phyloP scores from a whole-genome alignment of 176 grass and related monocot genomes.

The Themeda triandra region DNA sequence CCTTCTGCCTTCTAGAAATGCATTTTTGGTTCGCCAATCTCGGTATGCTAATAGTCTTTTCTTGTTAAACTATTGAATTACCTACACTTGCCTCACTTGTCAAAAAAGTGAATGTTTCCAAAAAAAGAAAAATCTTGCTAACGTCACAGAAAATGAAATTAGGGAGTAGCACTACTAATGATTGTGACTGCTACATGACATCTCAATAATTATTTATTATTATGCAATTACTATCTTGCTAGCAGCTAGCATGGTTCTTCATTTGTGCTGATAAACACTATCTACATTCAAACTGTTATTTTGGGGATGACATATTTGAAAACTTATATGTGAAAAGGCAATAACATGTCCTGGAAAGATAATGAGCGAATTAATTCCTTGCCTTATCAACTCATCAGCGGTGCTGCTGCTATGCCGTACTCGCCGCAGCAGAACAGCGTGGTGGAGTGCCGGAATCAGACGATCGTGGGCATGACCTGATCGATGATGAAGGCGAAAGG shows the following conservation, averaged over 20 bases:
- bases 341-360: not conserved
- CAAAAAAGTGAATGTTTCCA: constrained; percentile 2
- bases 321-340: not conserved
- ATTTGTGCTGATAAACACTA: constrained; percentile 2
- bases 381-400: no score
- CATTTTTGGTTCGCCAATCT: constrained; percentile 78
- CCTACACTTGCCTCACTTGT: not conserved
- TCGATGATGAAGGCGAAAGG: no score
- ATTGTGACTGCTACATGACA: constrained; percentile 22
- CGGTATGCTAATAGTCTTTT: constrained; percentile 58
- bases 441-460: no score
- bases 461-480: no score
- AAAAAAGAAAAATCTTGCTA: constrained; percentile 3
- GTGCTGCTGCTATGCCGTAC: no score
- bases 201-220: not conserved
- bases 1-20: constrained; percentile 77
- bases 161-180: not conserved
- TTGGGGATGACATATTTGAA: constrained; percentile 1
- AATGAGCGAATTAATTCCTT: no score
- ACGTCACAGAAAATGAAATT: not conserved
- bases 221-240: not conserved
- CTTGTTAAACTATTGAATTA: not conserved
- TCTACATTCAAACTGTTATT: constrained; percentile 14
- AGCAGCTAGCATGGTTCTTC: not conserved
- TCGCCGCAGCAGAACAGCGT: no score